These are phyloP conservation scores for Paraphysoderma sedebokerense DNA, from an alignment of 371 early-diverging fungal species.

Conservation along the genomic window DNA sequence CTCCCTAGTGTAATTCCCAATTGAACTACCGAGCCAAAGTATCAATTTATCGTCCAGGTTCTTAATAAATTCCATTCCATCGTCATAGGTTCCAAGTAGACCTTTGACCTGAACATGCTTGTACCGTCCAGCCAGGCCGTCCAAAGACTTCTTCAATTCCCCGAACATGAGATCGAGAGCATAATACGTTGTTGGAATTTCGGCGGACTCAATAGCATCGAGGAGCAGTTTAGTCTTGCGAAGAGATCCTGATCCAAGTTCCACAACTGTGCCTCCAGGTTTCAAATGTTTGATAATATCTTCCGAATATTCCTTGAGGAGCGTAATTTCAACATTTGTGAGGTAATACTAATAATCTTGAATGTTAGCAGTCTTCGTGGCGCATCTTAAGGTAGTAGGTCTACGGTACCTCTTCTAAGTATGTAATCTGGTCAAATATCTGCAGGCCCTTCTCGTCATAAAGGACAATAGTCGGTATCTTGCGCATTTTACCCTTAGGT, in stretches of 20 bases:
- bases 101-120: constrained; percentile 20
- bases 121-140: constrained; percentile 14
- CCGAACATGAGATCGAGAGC: constrained; percentile 78
- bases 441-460: constrained; percentile 71
- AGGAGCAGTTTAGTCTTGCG: constrained; percentile 69
- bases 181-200: constrained; percentile 43
- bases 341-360: constrained; percentile 52
- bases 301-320: constrained; percentile 39
- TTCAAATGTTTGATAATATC: constrained; percentile 43
- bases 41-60: constrained; percentile 37
- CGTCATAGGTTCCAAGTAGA: constrained; percentile 78
- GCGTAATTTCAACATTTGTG: constrained; percentile 60
- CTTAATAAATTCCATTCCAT: too few relatives aligned
- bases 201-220: constrained; percentile 34
- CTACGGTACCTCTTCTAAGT: too few relatives aligned
- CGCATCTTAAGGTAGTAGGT: too few relatives aligned
- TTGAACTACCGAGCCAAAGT: constrained; percentile 78
- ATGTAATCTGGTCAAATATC: constrained; percentile 73
- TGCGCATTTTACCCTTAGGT: too few relatives aligned
- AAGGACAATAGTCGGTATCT: constrained; percentile 48
- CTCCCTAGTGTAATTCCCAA: constrained; percentile 52
- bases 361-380: too few relatives aligned
- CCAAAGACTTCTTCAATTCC: constrained; percentile 45
- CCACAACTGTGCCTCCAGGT: constrained; percentile 50
- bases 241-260: constrained; percentile 74